Evolutionary conservation across 139 green algal species (phyloP), one percentile per base, ranked within the genome.

Genomic region (Desmodesmus armatus): DNA sequence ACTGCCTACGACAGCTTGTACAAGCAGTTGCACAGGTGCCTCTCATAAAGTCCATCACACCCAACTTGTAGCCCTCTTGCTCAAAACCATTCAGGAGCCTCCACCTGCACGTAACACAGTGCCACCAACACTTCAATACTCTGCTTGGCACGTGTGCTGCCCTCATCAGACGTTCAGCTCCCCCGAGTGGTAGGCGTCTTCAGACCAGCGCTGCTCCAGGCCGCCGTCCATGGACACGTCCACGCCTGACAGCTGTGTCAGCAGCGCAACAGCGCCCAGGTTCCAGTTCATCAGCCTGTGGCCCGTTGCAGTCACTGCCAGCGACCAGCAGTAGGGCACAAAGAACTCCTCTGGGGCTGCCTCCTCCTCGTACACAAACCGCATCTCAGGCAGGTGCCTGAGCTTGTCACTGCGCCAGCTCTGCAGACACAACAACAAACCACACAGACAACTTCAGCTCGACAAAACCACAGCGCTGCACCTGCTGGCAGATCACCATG

Each of bases 311-410:
- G 80, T 66, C 15, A 85, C 80, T 78, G 44, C 80, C 29, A 85
- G 62, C 1, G 80, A 85, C 80, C 80, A 85, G 66, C 47, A 69
- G 67, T 79, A 85, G 51, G 93, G 93, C 76, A 95, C 85, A 75
- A 96, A 96, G 71, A 96, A 96, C 69, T 94, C 90, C 88, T 95
- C 93, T 0, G 91, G 78, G 21, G 91, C 77, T n/a, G 81, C 35
- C 82, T 96, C 93, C 84, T 96, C 93, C 86, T 96, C 93, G 37
- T 96, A 96, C 23, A 87, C 91, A 83, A 96, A 96, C 43, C 83
- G 63, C 51, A 96, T 84, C 73, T 96, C 92, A 23, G 87, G 87
- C 66, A 93, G 87, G 13, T 77, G 67, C 40, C 72, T 85, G 21
- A 96, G 88, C 31, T 66, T 74, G 78, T 94, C 91, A 17, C 67